phyloP scores from a whole-genome alignment of 2,329 filamentous ascomycete species.

The Botrytis cinerea region DNA sequence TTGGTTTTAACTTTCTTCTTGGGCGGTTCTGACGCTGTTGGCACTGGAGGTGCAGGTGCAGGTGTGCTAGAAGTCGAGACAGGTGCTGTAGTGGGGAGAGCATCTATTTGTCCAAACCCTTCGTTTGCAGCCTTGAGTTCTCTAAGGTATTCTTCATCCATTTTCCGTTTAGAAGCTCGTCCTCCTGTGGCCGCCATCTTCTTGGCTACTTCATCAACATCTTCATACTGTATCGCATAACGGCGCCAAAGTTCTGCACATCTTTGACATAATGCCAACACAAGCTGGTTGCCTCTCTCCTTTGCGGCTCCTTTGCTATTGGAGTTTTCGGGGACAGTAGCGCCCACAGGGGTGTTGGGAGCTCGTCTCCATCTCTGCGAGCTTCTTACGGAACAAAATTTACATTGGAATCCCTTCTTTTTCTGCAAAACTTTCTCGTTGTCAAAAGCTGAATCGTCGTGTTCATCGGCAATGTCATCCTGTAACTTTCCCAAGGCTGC shows the following conservation, averaged over 20 bases:
- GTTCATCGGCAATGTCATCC: constrained; percentile 88
- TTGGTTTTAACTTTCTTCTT: constrained; percentile 64
- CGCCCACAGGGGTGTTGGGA: constrained; percentile 71
- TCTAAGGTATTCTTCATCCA: constrained; percentile 87
- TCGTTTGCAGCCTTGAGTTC: constrained; percentile 69
- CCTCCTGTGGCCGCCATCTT: constrained; percentile 80
- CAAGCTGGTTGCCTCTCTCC: constrained; percentile 73
- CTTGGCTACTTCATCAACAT: constrained; percentile 85
- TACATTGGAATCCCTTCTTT: constrained; percentile 87
- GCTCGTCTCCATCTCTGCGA: constrained; percentile 92
- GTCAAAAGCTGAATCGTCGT: constrained; percentile 96
- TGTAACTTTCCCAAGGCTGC: constrained; percentile 74
- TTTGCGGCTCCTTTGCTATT: constrained; percentile 62
- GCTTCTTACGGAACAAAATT: constrained; percentile 79
- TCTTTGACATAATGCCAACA: constrained; percentile 83
- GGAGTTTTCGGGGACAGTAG: constrained; percentile 66
- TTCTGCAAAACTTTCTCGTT: constrained; percentile 73
- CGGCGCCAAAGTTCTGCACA: constrained; percentile 94
- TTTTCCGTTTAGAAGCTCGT: constrained; percentile 81
- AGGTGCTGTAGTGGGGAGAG: constrained; percentile 37
- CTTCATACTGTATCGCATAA: constrained; percentile 95
- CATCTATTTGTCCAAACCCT: constrained; percentile 50
- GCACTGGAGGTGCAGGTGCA: constrained; percentile 31
- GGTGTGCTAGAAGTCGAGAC: constrained; percentile 35
- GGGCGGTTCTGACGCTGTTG: constrained; percentile 53